Evolutionary conservation across 1,139 yeast genomes (phyloP).

Genomic region (Lodderomyces margitis): DNA sequence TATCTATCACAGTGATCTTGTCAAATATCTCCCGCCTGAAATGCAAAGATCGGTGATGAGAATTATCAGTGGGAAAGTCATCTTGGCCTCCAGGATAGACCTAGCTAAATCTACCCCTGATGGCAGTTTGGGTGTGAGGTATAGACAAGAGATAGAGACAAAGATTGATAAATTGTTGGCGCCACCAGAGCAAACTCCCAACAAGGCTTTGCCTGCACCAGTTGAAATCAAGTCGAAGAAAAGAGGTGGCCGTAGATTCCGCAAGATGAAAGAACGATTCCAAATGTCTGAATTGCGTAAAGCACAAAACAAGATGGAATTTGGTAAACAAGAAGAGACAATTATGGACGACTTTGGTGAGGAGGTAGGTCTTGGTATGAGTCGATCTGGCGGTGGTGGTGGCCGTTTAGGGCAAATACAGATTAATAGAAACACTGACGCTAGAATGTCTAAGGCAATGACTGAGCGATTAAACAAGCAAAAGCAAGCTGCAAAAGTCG

Average conservation of each 20-base stretch:
- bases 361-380: constrained; percentile 81
- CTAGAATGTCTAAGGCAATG: constrained; percentile 56
- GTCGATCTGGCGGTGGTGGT: constrained; percentile 35
- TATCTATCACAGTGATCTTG: constrained; percentile 51
- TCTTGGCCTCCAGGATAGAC: constrained; percentile 85
- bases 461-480: constrained; percentile 37
- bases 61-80: constrained; percentile 74
- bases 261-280: constrained; percentile 79
- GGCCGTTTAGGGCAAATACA: constrained; percentile 37
- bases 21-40: constrained; percentile 56
- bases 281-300: constrained; percentile 78
- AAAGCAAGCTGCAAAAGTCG: constrained; percentile 4
- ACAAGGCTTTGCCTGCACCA: constrained; percentile 84
- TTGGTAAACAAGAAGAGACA: constrained; percentile 71
- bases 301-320: constrained; percentile 81
- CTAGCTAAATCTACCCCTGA: constrained; percentile 41
- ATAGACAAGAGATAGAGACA: constrained; percentile 56
- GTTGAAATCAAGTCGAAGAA: constrained; percentile 74
- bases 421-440: constrained; percentile 41
- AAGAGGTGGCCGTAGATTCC: constrained; percentile 79
- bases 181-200: constrained; percentile 70
- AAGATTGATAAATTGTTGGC: constrained; percentile 71
- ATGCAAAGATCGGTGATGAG: constrained; percentile 70
- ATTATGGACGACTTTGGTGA: constrained; percentile 69
- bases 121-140: constrained; percentile 57